These are phyloP conservation scores for Asterochloris sp. DNA, from an alignment of 139 green algal species.

Conservation along the genomic window DNA sequence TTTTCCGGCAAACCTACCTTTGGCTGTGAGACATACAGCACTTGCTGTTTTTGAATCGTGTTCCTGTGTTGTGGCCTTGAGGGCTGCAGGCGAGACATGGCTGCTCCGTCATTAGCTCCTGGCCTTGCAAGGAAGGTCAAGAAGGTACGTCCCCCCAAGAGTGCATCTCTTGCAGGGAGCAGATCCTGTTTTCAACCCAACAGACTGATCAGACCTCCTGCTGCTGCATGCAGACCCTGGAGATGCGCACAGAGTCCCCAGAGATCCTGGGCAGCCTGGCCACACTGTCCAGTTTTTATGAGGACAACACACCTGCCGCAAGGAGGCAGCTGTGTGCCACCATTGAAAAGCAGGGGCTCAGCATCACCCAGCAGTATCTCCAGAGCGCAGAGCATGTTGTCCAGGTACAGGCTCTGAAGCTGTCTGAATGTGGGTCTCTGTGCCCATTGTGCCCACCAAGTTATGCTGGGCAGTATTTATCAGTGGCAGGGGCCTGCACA, in stretches of 20 bases:
- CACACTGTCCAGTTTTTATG: slow-evolving; percentile 75
- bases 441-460: background rate
- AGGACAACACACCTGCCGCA: slow-evolving; percentile 63
- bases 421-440: background rate
- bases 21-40: no score
- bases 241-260: slow-evolving; percentile 78
- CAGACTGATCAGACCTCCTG: background rate
- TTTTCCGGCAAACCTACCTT: no score
- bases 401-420: slow-evolving; percentile 29
- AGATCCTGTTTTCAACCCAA: background rate
- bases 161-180: background rate
- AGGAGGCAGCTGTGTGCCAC: slow-evolving; percentile 56
- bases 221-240: slow-evolving; percentile 63
- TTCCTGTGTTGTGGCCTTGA: no score
- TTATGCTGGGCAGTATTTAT: background rate
- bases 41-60: no score
- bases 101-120: slow-evolving; percentile 45
- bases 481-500: background rate
- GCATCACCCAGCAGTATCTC: slow-evolving; percentile 79
- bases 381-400: slow-evolving; percentile 61
- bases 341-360: slow-evolving; percentile 72
- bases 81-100: no score
- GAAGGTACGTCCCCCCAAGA: slow-evolving; percentile 51
- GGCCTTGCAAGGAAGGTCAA: slow-evolving; percentile 81
- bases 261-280: slow-evolving; percentile 73